Conservation (phyloP, 768 basidiomycete genomes). For the Leucogyrophana mollusca region DNA sequence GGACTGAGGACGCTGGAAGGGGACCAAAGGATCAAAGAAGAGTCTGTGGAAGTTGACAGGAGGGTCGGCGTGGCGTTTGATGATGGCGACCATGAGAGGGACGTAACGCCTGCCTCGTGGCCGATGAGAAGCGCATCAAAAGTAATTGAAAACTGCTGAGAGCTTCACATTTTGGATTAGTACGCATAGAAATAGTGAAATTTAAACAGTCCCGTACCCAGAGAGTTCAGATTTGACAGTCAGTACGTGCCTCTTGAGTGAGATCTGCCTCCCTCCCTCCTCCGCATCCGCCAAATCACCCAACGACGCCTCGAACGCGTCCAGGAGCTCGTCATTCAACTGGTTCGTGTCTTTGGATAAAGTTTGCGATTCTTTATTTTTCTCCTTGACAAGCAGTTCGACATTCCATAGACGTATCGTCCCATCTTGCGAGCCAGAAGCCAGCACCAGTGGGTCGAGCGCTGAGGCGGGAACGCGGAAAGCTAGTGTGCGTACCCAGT, state of each 20-base stretch:
- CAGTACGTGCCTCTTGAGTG: conserved; percentile 81
- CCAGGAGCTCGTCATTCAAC: conserved; percentile 74
- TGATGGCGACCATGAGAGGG: conserved; percentile 75
- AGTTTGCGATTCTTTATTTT: conserved; percentile 5
- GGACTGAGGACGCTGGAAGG: conserved; percentile 45
- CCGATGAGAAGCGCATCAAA: conserved; percentile 94
- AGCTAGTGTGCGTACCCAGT: conserved; percentile 86
- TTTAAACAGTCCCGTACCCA: conserved; percentile 33
- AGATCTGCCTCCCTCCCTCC: conserved; percentile 83
- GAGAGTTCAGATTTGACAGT: conserved; percentile 51
- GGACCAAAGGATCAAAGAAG: conserved; percentile 93
- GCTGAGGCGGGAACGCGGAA: conserved; percentile 45
- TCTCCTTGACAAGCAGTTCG: conserved; percentile 42
- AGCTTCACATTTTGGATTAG: conserved; percentile 23
- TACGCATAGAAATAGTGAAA: conserved; percentile 21
- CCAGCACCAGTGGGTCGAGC: conserved; percentile 61
- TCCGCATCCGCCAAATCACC: conserved; percentile 68
- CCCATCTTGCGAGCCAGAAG: conserved; percentile 94
- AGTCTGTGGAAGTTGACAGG: conserved; percentile 93
- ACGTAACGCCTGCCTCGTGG: conserved; percentile 93
- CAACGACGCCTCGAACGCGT: conserved; percentile 84
- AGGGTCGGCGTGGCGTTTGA: conserved; percentile 42
- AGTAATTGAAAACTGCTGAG: conserved; percentile 68
- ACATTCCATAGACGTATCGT: conserved; percentile 94
- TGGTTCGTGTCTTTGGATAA: conserved; percentile 20